A percentile compares a stretch with the other conserved stretches of the same genome.
These are phyloP conservation scores for Pythium folliculosum DNA, from an alignment of 352 stramenopile genomes.

Conservation along the genomic window DNA sequence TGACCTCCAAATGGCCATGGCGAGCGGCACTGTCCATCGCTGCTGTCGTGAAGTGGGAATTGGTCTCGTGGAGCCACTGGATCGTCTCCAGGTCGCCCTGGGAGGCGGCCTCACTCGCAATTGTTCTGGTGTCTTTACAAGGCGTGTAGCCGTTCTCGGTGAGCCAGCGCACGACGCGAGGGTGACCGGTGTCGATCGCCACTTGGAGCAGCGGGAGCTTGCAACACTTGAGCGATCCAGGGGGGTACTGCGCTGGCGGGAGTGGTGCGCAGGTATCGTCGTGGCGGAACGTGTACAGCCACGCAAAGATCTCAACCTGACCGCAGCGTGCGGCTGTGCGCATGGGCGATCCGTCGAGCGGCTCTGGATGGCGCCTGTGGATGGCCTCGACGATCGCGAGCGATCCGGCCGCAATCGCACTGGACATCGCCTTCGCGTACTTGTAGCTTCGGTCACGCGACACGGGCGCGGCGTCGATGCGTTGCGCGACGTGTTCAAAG, in stretches of 20 bases:
- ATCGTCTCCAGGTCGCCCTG: conserved; percentile 18
- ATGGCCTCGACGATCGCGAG: neutral
- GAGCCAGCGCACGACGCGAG: neutral
- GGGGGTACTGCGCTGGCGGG: neutral
- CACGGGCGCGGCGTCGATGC: neutral
- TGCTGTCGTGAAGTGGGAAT: neutral
- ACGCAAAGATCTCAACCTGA: neutral
- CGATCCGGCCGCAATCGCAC: neutral
- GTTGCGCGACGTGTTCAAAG: neutral
- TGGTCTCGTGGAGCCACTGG: conserved; percentile 21
- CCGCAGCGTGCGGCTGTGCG: neutral
- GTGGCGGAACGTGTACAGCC: neutral
- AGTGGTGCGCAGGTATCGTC: neutral
- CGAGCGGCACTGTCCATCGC: neutral
- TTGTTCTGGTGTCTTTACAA: neutral
- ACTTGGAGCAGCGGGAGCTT: neutral
- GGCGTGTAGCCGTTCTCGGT: neutral
- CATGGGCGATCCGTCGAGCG: neutral
- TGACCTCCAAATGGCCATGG: neutral
- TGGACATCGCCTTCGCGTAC: neutral
- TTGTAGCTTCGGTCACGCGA: neutral
- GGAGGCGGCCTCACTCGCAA: conserved; percentile 6
- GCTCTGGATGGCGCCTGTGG: neutral
- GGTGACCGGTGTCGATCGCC: neutral
- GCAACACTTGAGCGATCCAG: neutral